Evolutionary conservation across 1,284 basidiomycete species (phyloP), one percentile per base, ranked within the genome.

Genomic region (Sanguinoderma infundibulare): DNA sequence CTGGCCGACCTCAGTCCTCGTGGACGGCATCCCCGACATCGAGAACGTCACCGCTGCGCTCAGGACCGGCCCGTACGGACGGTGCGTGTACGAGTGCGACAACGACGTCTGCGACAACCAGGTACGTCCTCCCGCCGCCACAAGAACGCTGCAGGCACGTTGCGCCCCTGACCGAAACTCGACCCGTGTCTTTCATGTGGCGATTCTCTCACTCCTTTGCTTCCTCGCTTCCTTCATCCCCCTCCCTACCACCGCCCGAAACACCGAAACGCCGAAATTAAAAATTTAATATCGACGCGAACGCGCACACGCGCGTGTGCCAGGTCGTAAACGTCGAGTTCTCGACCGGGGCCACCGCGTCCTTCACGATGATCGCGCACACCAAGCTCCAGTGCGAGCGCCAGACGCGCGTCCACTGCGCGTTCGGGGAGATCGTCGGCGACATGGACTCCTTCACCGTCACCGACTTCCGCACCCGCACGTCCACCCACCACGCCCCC

Each of bases 281-380:
- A 32, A 49, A n/a, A n/a, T n/a, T n/a, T n/a, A n/a, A n/a, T n/a
- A n/a, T n/a, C n/a, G n/a, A n/a, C n/a, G n/a, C n/a, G n/a, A n/a
- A n/a, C n/a, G n/a, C n/a, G n/a, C n/a, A n/a, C n/a, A n/a, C 46
- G 32, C 14, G 4, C 38, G 22, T 26, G 42, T 26, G 6, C n/a
- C 61, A 85, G 82, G 87, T 93, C 44, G 92, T 94, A 64, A 94
- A 93, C 73, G 77, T 95, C 63, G 89, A 94, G 71, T 94, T 91
- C 74, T 86, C 88, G 22, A 86, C 84, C 53, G 91, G 91, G 22
- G 80, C 84, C 22, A 94, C 92, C 0, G 90, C 84, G 2, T 90
- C 88, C 0, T 91, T 95, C 74, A 94, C 92, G 20, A 94, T 95
- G 91, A 83, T 92, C 55, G 91, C 91, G 1, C 90, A 83, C 69